Conservation (phyloP, 352 stramenopile genomes). For the Halophytophthora batemanensis region DNA sequence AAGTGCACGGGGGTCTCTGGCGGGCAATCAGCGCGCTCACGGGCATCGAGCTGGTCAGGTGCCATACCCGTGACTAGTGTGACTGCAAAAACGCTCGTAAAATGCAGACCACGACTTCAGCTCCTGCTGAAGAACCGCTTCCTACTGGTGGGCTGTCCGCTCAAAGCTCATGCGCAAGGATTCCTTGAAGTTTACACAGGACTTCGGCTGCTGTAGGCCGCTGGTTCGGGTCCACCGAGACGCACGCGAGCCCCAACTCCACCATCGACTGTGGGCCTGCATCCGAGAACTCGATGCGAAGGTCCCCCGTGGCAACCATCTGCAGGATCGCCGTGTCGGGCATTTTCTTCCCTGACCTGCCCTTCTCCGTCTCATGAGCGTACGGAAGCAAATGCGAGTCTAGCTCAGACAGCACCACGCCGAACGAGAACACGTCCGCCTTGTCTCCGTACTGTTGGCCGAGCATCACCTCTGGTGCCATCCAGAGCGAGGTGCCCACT, state of each 20-base stretch:
- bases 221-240: conserved; percentile 27
- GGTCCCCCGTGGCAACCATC: conserved; percentile 29
- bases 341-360: background rate
- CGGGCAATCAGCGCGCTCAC: too few species aligned
- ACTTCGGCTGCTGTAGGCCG: conserved; percentile 36
- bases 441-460: conserved; percentile 19
- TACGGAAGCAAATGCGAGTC: conserved; percentile 31
- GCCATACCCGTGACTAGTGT: too few species aligned
- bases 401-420: conserved; percentile 31
- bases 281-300: conserved; percentile 34
- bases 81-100: too few species aligned
- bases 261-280: conserved; percentile 22
- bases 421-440: conserved; percentile 36
- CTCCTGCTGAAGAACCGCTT: too few species aligned
- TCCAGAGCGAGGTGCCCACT: too few species aligned
- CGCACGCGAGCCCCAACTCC: conserved; percentile 27
- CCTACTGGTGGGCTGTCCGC: too few species aligned
- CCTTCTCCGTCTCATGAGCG: conserved; percentile 7
- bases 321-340: conserved; percentile 35
- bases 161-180: background rate
- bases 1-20: too few species aligned
- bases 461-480: too few species aligned
- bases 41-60: too few species aligned
- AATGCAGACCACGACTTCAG: too few species aligned
- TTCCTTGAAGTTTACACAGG: conserved; percentile 32